A percentile compares a stretch with the other conserved stretches of the same genome.
Conservation (phyloP, 2,329 filamentous ascomycete species). For the Pseudogymnoascus sp. region DNA sequence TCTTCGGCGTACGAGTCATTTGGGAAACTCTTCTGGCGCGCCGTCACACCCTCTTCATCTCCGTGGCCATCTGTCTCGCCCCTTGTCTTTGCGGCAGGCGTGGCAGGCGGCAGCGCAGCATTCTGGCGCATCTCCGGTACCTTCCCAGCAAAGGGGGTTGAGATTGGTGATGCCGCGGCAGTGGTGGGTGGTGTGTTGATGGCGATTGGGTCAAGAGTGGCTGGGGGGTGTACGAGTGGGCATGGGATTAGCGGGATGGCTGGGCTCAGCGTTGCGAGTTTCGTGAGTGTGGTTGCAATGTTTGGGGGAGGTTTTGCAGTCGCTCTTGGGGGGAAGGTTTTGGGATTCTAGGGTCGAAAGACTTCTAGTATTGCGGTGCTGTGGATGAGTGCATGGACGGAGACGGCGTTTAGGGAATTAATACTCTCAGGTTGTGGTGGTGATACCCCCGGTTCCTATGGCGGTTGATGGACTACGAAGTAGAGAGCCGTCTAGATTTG, state of each 20-base stretch:
- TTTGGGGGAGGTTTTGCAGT: constrained; percentile 44
- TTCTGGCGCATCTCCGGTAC: constrained; percentile 28
- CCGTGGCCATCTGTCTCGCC: constrained; percentile 26
- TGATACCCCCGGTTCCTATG: neutral
- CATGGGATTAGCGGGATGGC: constrained; percentile 62
- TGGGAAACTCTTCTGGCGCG: constrained; percentile 46
- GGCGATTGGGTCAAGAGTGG: constrained; percentile 52
- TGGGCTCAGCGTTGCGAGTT: constrained; percentile 53
- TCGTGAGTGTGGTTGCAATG: constrained; percentile 51
- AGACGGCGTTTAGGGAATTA: neutral
- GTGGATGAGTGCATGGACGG: neutral
- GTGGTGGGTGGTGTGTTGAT: constrained; percentile 49
- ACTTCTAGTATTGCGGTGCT: too few relatives aligned
- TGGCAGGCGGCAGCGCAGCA: constrained; percentile 39
- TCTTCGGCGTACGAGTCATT: constrained; percentile 55
- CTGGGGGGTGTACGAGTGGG: constrained; percentile 60
- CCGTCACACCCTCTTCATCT: constrained; percentile 25
- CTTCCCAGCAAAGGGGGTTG: constrained; percentile 25
- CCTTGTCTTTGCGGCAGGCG: constrained; percentile 45
- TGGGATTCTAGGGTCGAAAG: neutral
- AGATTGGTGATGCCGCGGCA: constrained; percentile 34
- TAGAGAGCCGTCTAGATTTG: neutral
- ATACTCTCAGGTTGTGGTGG: neutral
- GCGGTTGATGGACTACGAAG: neutral
- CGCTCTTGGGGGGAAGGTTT: constrained; percentile 14